Evolutionary conservation across 306 rosid genomes (phyloP), one percentile per base, ranked within the genome.

Genomic region (Sophora flavescens): DNA sequence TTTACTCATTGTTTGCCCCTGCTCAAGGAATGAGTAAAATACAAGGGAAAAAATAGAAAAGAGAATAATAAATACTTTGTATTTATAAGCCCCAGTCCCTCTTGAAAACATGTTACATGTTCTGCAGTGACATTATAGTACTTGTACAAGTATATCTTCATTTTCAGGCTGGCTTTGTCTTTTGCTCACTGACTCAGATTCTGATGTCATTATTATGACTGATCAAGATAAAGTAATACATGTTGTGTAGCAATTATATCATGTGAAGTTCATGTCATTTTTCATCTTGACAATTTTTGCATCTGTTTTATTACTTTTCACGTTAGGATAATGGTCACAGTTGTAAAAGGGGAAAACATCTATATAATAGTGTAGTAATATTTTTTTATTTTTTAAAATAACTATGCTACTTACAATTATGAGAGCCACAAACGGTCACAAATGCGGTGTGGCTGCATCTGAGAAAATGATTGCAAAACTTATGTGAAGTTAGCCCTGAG

Each of bases 401-500:
- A 68, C 53, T 13, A 51, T 68, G 63, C 63, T 18, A 18, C 8
- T 65, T 33, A 32, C 67, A 10, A 32, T 50, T 74, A 36, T 36
- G 63, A 42, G 17, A 57, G 63, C 73, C 42, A 41, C 65, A 28
- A 44, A 68, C 52, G 76, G 48, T 68, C 33, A 18, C 63, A 63
- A 52, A 44, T 42, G 56, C 30, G n/a, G 15, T 35, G 33, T 61
- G 64, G 16, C 75, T 57, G 17, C 32, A 73, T 42, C 12, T 83
- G 65, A 60, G 66, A 69, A 61, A 61, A 13, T 41, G 36, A 72
- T 76, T 22, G 48, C 52, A 74, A 56, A 26, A 14, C 28, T 1
- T 44, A 15, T 58, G 44, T 5, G 74, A 81, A 32, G 30, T 63
- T 64, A 78, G 48, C 69, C 50, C 32, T 75, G 63, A 41, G 57